Evolutionary conservation across 176 grass and related monocot species (phyloP), one percentile per base, ranked within the genome.

Genomic region (Oryza australiensis): DNA sequence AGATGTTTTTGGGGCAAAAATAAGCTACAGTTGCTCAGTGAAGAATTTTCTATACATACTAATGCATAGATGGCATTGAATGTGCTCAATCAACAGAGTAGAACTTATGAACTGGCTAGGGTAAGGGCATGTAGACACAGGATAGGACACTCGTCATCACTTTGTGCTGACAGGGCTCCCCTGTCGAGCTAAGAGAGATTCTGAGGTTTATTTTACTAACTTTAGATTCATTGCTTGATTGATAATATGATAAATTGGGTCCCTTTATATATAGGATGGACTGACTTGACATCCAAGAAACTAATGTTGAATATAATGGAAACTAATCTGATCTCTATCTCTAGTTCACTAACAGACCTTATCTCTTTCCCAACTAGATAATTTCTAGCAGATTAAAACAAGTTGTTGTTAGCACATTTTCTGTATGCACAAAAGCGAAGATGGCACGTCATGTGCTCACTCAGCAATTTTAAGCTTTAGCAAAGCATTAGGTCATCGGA

Each of bases 41-140:
- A 16, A 73, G 62, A 16, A 73, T 73, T 26, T 73, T 82, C 24
- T 63, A 9, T 63, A 20, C 26, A 27, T n/a, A 63, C 37, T 12
- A 32, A 82, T 82, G 55, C 20, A 71, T n/a, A 72, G 72, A 37
- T 82, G 26, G 51, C 79, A 82, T 72, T 53, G 12, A 37, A 63
- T 72, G 68, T 71, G 79, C 23, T 72, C 23, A 23, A 57, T 59
- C 53, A 60, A 60, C 22, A 23, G 9, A 60, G 24, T 60, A 60
- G 9, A 60, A 60, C 55, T 24, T 60, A 60, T 11, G 55, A 60
- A 10, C 20, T 23, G n/a, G n/a, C 55, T 60, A 24, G 22, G 18
- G 24, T 11, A 60, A 60, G 22, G 7, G 55, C 23, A 6, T 7
- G 5, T 24, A 60, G 16, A 24, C 22, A n/a, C 7, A 24, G 55